phyloP scores from a whole-genome alignment of 208 protist genomes.

The Acanthamoeba healyi region DNA sequence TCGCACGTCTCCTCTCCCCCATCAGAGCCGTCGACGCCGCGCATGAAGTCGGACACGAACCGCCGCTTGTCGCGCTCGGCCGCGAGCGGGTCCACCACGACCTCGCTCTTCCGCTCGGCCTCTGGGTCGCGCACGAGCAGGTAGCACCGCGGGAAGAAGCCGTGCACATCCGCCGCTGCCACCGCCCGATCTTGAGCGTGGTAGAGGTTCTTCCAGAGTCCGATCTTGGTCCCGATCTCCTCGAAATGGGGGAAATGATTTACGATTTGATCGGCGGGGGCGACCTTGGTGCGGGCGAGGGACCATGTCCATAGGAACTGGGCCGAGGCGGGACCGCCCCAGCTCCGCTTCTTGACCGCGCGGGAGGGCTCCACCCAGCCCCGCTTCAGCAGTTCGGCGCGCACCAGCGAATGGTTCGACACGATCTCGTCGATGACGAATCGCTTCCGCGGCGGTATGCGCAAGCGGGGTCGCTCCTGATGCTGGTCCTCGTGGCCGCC shows the following conservation, averaged over 20 bases:
- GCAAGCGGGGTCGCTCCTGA: no score
- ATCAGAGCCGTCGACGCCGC: background rate
- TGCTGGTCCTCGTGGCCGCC: no score
- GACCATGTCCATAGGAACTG: slow-evolving; percentile 59
- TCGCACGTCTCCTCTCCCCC: background rate
- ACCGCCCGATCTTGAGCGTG: background rate
- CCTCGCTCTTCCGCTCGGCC: background rate
- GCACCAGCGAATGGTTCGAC: slow-evolving; percentile 19
- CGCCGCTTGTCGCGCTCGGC: slow-evolving; percentile 29
- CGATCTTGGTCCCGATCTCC: slow-evolving; percentile 54
- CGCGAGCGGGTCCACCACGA: background rate
- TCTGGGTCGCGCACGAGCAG: slow-evolving; percentile 14
- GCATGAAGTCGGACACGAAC: slow-evolving; percentile 26
- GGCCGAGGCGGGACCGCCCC: background rate
- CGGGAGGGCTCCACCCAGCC: slow-evolving; percentile 23
- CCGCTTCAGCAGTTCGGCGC: background rate
- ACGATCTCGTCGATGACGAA: slow-evolving; percentile 23
- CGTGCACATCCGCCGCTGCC: background rate
- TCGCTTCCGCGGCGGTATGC: background rate
- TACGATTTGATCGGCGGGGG: background rate
- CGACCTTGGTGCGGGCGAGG: background rate
- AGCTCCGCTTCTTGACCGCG: background rate
- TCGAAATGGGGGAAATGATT: slow-evolving; percentile 57
- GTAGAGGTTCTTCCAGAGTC: slow-evolving; percentile 41
- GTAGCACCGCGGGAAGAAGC: slow-evolving; percentile 46